Base-by-base conservation (phyloP, 2,329 filamentous ascomycete species). In the Colletotrichum cuscutae region DNA sequence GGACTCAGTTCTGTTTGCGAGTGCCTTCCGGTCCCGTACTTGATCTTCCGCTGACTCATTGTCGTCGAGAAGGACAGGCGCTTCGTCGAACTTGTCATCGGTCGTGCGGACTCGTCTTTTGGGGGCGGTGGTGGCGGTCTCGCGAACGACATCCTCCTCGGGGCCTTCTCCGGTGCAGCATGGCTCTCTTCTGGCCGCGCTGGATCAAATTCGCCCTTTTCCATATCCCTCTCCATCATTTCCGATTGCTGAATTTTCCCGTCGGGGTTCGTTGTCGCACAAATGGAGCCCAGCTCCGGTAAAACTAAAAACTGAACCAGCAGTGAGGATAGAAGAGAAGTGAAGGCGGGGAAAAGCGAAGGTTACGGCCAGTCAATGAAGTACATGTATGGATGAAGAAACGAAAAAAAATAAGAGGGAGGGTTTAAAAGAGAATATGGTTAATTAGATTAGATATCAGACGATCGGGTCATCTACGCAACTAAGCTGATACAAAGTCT, bases 1-100 rank as follows among this genome's bases (percentile, higher is more conserved):
- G 89, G 89, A 11, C 87, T 84, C 58, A 89, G 79, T 78, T 89
- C 87, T 6, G 86, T 79, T 15, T 79, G 77, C 2, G 83, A 79
- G 68, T 84, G 76, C 66, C 82, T 86, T 0, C 86, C 86, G 28
- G 76, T 82, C 8, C 83, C 86, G 71, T 87, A 87, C 77, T 88
- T 88, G 76, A 87, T 83, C 15, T 80, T 78, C 62, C 82, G 80
- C 59, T 77, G 73, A 19, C 78, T 81, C 42, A 79, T 80, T 22
- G 74, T 74, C 42, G 74, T 74, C n/a, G 79, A 78, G 72, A 81
- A 82, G 1, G 84, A 85, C 5, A 81, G 75, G 42, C 79, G 77
- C 74, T 76, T 82, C 4, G 80, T 81, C n/a, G 82, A 83, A 22
- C 78, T 76, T 1, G 81, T 81, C 57, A 78, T 76, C 5, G 79